These are phyloP conservation scores for Camellia oleifera DNA, from an alignment of 179 eudicot genomes.

Conservation along the genomic window DNA sequence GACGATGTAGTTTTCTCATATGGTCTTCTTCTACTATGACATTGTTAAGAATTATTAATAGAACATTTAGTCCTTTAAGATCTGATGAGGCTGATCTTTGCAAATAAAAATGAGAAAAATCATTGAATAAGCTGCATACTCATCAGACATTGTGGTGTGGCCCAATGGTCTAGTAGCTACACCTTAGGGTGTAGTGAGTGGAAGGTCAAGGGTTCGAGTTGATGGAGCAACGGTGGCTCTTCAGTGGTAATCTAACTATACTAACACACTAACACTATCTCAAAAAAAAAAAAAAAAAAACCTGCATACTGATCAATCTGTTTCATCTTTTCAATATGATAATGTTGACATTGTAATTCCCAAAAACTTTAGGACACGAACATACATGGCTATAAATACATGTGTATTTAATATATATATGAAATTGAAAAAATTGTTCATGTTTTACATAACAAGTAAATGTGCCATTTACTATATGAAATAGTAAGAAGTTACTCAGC, in stretches of 20 bases:
- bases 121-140: not conserved
- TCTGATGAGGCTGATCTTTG: conserved; percentile 1
- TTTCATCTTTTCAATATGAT: not conserved
- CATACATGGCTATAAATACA: not conserved
- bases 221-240: too few relatives aligned
- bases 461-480: not conserved
- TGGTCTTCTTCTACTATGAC: not conserved
- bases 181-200: too few relatives aligned
- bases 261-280: too few relatives aligned
- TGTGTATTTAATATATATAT: not conserved
- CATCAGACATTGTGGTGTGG: not conserved
- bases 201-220: too few relatives aligned
- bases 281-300: too few relatives aligned
- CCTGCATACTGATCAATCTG: not conserved
- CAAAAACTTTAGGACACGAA: too few relatives aligned
- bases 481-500: not conserved
- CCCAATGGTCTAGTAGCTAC: too few relatives aligned
- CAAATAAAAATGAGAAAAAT: not conserved
- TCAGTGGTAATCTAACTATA: too few relatives aligned
- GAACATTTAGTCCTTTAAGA: not conserved
- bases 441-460: not conserved
- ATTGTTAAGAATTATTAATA: not conserved
- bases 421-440: not conserved
- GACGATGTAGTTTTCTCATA: not conserved
- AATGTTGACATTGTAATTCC: not conserved